Conservation (phyloP, 2,329 filamentous ascomycete species). For the Penicillium digitatum region DNA sequence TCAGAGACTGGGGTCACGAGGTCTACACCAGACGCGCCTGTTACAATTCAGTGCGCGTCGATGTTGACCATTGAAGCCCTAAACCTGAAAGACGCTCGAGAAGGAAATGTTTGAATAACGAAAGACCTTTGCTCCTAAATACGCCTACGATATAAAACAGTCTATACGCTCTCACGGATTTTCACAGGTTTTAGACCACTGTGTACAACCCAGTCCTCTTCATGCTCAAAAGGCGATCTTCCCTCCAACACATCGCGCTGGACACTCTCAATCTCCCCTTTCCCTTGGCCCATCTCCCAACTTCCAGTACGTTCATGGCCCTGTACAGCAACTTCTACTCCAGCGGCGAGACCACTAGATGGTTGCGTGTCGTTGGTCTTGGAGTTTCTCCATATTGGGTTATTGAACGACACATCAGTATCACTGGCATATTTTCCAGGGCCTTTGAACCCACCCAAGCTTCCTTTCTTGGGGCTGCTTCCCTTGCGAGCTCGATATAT, state of each 20-base stretch:
- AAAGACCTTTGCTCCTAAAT: neutral
- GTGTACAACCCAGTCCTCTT: conserved; percentile 35
- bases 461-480: conserved; percentile 29
- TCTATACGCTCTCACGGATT: conserved; percentile 46
- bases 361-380: conserved; percentile 33
- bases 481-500: conserved; percentile 47
- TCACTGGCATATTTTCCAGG: conserved; percentile 53
- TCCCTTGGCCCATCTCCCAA: conserved; percentile 51
- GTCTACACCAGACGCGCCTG: neutral
- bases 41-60: neutral
- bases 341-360: conserved; percentile 15
- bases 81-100: neutral
- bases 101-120: neutral
- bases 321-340: conserved; percentile 24
- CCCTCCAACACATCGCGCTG: neutral
- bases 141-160: neutral
- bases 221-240: conserved; percentile 44
- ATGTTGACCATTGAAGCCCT: neutral
- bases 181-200: conserved; percentile 44
- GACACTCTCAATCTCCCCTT: conserved; percentile 22
- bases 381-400: conserved; percentile 40
- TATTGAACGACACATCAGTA: conserved; percentile 47
- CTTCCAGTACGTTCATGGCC: conserved; percentile 54
- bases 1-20: neutral
- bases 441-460: conserved; percentile 56